These are phyloP conservation scores for Trypanosoma cruzi DNA, from an alignment of 208 protist genomes.

Conservation along the genomic window DNA sequence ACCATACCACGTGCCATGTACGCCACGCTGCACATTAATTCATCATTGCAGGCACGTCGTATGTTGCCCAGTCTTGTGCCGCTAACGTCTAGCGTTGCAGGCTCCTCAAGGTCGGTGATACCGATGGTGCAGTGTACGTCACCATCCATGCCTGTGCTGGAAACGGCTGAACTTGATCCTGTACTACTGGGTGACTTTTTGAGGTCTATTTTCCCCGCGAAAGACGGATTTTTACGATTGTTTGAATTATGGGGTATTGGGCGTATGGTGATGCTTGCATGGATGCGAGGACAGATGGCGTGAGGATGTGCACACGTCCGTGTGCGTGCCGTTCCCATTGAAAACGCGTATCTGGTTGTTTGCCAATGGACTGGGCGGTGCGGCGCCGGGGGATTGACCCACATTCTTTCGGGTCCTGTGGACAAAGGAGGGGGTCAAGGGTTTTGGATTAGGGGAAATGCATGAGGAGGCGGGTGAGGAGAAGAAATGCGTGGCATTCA, in stretches of 20 bases:
- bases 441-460: no score
- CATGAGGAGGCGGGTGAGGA: no score
- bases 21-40: slow-evolving; percentile 68
- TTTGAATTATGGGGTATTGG: slow-evolving; percentile 89
- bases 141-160: slow-evolving; percentile 17
- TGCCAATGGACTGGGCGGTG: not conserved
- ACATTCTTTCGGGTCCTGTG: no score
- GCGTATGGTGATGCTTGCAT: slow-evolving; percentile 31
- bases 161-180: slow-evolving; percentile 39
- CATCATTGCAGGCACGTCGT: slow-evolving; percentile 52
- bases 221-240: slow-evolving; percentile 65
- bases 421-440: no score
- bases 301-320: not conserved
- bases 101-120: not conserved
- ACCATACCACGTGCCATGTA: slow-evolving; percentile 79
- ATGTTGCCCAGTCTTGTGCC: slow-evolving; percentile 68
- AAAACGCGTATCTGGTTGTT: not conserved
- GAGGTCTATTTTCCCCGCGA: slow-evolving; percentile 46
- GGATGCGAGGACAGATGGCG: not conserved
- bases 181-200: slow-evolving; percentile 46
- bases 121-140: slow-evolving; percentile 15
- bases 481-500: no score
- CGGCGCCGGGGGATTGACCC: no score
- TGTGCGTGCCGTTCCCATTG: not conserved
- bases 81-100: slow-evolving; percentile 17